A percentile compares a stretch with the other conserved stretches of the same genome.
These are phyloP conservation scores for Solanum stenotomum DNA, from an alignment of 257 asterid species.

Conservation along the genomic window DNA sequence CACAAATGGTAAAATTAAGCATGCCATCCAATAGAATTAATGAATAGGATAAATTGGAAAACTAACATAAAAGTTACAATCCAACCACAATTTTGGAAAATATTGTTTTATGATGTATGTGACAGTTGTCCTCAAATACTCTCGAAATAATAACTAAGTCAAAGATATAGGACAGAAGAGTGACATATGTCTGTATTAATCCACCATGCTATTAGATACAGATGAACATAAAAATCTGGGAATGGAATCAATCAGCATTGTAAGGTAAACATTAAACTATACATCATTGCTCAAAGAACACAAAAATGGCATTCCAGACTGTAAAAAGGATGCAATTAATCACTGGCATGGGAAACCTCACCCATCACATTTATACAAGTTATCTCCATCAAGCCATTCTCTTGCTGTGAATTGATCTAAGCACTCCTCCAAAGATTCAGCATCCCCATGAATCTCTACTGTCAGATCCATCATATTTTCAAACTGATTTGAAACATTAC, in stretches of 20 bases:
- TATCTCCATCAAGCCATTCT: constrained; percentile 95
- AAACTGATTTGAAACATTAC: constrained; percentile 71
- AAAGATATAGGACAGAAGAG: neutral
- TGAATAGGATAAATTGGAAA: neutral
- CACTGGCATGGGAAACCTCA: constrained; percentile 15
- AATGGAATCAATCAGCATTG: neutral
- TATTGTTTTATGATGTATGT: neutral
- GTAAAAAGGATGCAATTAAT: neutral
- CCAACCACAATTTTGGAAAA: neutral
- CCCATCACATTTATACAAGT: constrained; percentile 97
- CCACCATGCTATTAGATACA: neutral
- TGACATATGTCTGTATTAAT: neutral
- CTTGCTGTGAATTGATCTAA: constrained; percentile 89
- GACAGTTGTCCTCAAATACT: neutral
- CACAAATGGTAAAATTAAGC: neutral
- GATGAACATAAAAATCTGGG: neutral
- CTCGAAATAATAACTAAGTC: neutral
- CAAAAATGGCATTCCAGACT: neutral
- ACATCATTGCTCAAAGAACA: neutral
- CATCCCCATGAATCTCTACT: constrained; percentile 97
- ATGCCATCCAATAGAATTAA: neutral
- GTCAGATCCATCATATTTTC: constrained; percentile 99
- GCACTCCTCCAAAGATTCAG: constrained; percentile 92
- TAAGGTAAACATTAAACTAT: neutral
- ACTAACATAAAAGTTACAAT: neutral